A percentile compares a stretch with the other conserved stretches of the same genome.
phyloP scores from a whole-genome alignment of 2,329 filamentous ascomycete genomes.

The Alternaria ventricosa region DNA sequence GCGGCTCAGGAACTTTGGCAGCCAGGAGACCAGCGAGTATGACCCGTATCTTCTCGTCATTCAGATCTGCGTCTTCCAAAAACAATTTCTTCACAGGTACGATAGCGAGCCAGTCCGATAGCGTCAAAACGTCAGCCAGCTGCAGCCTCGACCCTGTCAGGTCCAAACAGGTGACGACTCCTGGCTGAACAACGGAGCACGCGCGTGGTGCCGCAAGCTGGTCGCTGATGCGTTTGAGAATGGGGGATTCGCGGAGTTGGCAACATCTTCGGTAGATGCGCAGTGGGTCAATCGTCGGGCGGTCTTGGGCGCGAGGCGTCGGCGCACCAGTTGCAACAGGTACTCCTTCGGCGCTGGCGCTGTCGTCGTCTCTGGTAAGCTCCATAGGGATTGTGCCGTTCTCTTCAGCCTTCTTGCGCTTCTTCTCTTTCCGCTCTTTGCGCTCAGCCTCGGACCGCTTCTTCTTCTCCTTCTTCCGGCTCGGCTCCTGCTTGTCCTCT shows the following conservation, averaged over 20 bases:
- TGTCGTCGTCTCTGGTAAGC: slow-evolving; percentile 70
- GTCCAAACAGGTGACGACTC: slow-evolving; percentile 83
- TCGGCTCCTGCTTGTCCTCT: slow-evolving; percentile 50
- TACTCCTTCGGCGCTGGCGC: slow-evolving; percentile 27
- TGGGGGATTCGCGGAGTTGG: slow-evolving; percentile 89
- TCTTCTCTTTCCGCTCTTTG: slow-evolving; percentile 90
- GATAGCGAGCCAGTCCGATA: slow-evolving; percentile 92
- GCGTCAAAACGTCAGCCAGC: slow-evolving; percentile 80
- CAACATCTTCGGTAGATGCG: slow-evolving; percentile 95
- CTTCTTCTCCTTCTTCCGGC: slow-evolving; percentile 92
- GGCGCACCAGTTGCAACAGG: slow-evolving; percentile 21
- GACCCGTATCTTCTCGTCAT: slow-evolving; percentile 84
- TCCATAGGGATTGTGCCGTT: slow-evolving; percentile 89
- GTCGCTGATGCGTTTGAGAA: slow-evolving; percentile 88
- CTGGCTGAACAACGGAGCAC: slow-evolving; percentile 66
- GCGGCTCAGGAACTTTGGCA: slow-evolving; percentile 70
- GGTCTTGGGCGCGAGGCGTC: slow-evolving; percentile 63
- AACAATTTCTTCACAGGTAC: slow-evolving; percentile 88
- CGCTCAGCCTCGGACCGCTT: slow-evolving; percentile 92
- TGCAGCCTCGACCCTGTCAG: slow-evolving; percentile 85
- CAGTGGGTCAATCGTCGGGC: slow-evolving; percentile 87
- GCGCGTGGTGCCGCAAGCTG: slow-evolving; percentile 79
- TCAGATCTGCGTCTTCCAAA: slow-evolving; percentile 85
- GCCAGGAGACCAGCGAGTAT: slow-evolving; percentile 86
- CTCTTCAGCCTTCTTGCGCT: slow-evolving; percentile 81